Evolutionary conservation across 176 grass and related monocot genomes (phyloP), one percentile per base, ranked within the genome.

Genomic region (Melocanna baccifera): DNA sequence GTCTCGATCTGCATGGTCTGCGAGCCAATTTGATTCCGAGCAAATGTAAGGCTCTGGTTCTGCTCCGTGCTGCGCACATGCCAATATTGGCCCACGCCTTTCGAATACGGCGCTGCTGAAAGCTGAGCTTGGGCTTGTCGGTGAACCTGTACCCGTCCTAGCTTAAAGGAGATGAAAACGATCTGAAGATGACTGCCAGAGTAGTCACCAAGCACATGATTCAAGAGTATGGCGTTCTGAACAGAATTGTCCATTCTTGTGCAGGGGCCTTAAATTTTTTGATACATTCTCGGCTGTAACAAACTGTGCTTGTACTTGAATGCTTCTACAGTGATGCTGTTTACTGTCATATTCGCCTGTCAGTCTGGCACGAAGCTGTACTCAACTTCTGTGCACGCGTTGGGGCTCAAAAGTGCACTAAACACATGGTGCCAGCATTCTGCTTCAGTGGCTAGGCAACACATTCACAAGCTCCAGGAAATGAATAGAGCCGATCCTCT

Each of bases 301-400:
- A 74, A 58, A 25, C 81, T 50, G 57, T 55, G 6, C 23, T n/a
- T 15, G 69, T 37, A 4, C 50, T 25, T 36, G 25, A 4, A 19
- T 14, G 48, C 48, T 64, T 66, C 57, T 12, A 43, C 59, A 9
- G 59, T 28, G 42, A 29, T 8, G 23, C 42, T 66, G 41, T 12
- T 13, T 46, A 22, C 25, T 65, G 42, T 46, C 41, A 51, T 56
- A 16, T 84, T 80, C 8, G 75, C 81, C 46, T 53, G 72, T 76
- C 32, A 42, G 56, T 65, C 73, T 77, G 80, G 30, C 26, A 23
- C 41, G 63, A 62, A 77, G 42, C 53, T 62, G 52, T n/a, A 47
- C 76, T 80, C 76, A n/a, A 36, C 76, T 57, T 77, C n/a, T 48
- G 81, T 73, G 48, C 81, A 73, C 68, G 40, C 75, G 56, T 43